Base-by-base conservation (phyloP, 2,329 filamentous ascomycete species). In the Davidsoniella australis region DNA sequence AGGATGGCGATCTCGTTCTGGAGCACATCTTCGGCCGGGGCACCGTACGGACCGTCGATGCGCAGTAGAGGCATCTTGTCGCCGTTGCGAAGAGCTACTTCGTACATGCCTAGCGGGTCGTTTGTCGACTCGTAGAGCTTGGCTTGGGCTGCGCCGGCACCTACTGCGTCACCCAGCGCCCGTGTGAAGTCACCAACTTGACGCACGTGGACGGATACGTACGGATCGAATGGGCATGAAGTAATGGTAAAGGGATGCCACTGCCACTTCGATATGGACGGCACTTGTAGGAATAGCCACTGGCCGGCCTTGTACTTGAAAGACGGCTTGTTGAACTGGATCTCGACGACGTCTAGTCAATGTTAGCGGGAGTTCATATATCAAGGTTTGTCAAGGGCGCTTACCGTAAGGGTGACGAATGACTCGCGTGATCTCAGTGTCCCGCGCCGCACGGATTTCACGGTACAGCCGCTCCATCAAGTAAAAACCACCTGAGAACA, bases 221-320 rank as follows among this genome's bases (percentile, higher is more conserved):
- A 96, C 0, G 85, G 84, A 59, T 98, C 91, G 60, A 86, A 91
- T 4, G 91, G 91, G 66, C 91, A 98, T 8, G 91, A 96, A 2
- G 91, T 98, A 64, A 98, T 96, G 60, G 91, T 98, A 63, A 96
- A 98, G 1, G 91, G 91, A 66, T 98, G 91, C 91, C 91, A 98
- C 68, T 98, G 87, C 61, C 86, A 80, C 58, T 73, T 76, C 55
- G 86, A 94, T 48, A 98, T 78, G 5, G 84, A 81, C 0, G 91
- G 91, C 20, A 94, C 80, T 63, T 96, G 89, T 53, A 98, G 73
- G 71, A 96, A 96, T 37, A 96, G 78, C 88, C 89, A 98, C 67
- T 98, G 91, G 29, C 91, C 91, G 12, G 91, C 83, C 74, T 94
- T 96, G 77, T 98, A 98, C 61, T 80, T 85, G 82, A 98, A 94